phyloP scores from a whole-genome alignment of 345 rosid species.

The Microcos paniculata region DNA sequence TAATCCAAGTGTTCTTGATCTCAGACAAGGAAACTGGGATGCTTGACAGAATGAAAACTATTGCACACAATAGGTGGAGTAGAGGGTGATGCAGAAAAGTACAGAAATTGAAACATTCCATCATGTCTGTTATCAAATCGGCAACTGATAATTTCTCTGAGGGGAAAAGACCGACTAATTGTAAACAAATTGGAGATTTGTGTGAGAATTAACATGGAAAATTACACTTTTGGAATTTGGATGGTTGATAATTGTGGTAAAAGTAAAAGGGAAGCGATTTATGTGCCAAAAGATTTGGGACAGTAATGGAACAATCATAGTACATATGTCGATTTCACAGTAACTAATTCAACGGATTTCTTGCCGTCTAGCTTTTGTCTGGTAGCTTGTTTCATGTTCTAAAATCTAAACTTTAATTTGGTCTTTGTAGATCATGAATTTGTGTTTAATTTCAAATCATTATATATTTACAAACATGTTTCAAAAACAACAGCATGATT shows the following conservation, averaged over 20 bases:
- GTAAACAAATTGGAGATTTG: not conserved
- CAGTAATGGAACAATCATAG: conserved; percentile 1
- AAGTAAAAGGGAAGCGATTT: conserved; percentile 25
- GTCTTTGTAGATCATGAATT: not conserved
- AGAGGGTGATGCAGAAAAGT: not conserved
- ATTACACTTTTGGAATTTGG: conserved; percentile 3
- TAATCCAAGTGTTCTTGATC: conserved; percentile 39
- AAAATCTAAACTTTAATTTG: not conserved
- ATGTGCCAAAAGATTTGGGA: conserved; percentile 30
- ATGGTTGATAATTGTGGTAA: conserved; percentile 21
- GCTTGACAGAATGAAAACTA: conserved; percentile 23
- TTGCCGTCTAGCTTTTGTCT: not conserved
- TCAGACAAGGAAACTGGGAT: conserved; percentile 33
- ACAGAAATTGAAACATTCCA: conserved; percentile 1
- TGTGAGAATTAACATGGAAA: conserved; percentile 13
- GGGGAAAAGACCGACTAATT: not conserved
- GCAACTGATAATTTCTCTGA: not conserved
- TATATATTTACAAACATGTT: not conserved
- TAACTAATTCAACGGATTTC: not conserved
- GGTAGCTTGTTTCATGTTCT: not conserved
- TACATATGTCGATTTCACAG: conserved; percentile 19
- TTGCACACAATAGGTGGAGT: not conserved
- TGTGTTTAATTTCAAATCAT: not conserved
- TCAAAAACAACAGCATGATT: no score
- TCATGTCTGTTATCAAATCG: not conserved